A percentile compares a stretch with the other conserved stretches of the same genome.
Evolutionary conservation across 2,329 filamentous ascomycete species (phyloP).

Genomic region (Anisogramma anomala): DNA sequence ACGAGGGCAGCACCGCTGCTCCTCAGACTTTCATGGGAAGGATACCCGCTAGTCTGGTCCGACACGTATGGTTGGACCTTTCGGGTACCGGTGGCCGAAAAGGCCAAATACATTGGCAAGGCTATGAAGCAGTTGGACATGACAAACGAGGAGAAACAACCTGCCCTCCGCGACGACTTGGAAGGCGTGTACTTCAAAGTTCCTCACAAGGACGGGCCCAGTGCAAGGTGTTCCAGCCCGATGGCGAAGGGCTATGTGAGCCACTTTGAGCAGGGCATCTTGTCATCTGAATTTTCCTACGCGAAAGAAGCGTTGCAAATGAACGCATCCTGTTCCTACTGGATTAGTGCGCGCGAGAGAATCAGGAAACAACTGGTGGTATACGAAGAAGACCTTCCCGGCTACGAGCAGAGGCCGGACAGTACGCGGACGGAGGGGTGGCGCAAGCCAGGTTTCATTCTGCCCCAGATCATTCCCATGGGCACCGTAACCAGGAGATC

Average conservation of each 20-base stretch:
- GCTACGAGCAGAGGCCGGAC: slow-evolving; percentile 15
- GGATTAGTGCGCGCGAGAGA: slow-evolving; percentile 89
- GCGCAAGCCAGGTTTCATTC: slow-evolving; percentile 70
- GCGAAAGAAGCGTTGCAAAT: slow-evolving; percentile 94
- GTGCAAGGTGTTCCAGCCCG: slow-evolving; percentile 72
- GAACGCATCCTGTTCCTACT: slow-evolving; percentile 98
- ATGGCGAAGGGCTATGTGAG: slow-evolving; percentile 82
- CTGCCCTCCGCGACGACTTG: slow-evolving; percentile 46
- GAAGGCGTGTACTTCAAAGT: slow-evolving; percentile 74
- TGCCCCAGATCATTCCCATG: slow-evolving; percentile 96
- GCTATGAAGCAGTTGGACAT: slow-evolving; percentile 68
- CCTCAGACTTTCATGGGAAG: slow-evolving; percentile 77
- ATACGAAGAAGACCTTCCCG: slow-evolving; percentile 54
- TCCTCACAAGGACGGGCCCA: slow-evolving; percentile 88
- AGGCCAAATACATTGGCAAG: slow-evolving; percentile 54
- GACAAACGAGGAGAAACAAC: slow-evolving; percentile 55
- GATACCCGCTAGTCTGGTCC: slow-evolving; percentile 83
- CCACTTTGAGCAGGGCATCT: slow-evolving; percentile 80
- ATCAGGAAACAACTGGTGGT: slow-evolving; percentile 96
- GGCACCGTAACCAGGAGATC: slow-evolving; percentile 89
- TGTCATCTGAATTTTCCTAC: slow-evolving; percentile 79
- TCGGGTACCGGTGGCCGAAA: slow-evolving; percentile 53
- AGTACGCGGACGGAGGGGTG: too few species aligned
- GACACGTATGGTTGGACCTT: slow-evolving; percentile 92
- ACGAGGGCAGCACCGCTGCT: slow-evolving; percentile 80